These are phyloP conservation scores for Trametes elegans DNA, from an alignment of 768 basidiomycete species.

Conservation along the genomic window DNA sequence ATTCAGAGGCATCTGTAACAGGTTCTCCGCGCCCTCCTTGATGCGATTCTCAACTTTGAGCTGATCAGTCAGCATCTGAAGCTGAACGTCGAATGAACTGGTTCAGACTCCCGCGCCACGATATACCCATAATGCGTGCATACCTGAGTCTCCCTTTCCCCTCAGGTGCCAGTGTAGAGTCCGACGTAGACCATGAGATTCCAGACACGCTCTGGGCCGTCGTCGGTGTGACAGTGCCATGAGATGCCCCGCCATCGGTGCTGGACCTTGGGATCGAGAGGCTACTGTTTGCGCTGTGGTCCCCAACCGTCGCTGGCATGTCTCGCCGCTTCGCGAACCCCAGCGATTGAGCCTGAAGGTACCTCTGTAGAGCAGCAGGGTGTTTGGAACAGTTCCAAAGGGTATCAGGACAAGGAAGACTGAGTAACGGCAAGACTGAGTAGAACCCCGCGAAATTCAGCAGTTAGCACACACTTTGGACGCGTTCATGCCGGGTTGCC, in stretches of 20 bases:
- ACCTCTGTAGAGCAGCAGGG: too few species aligned
- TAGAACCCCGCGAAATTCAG: neutral
- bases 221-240: conserved; percentile 3
- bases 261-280: conserved; percentile 3
- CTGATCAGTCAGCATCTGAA: conserved; percentile 64
- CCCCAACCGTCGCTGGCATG: conserved; percentile 2
- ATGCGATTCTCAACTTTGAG: conserved; percentile 78
- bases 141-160: conserved; percentile 12
- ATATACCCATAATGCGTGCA: neutral
- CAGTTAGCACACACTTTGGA: too few species aligned
- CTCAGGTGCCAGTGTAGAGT: neutral
- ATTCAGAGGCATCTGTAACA: conserved; percentile 65
- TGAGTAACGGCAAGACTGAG: neutral
- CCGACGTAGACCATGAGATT: neutral
- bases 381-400: too few species aligned
- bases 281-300: conserved; percentile 6
- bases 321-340: neutral
- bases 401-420: too few species aligned
- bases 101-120: neutral
- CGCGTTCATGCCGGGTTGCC: conserved; percentile 7
- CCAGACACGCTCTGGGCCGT: conserved; percentile 1
- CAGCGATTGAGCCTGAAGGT: too few species aligned
- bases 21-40: conserved; percentile 89
- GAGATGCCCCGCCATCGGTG: conserved; percentile 6
- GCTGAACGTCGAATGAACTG: conserved; percentile 28